Percentiles rank a stretch among this genome's conserved stretches.
Evolutionary conservation across 2,329 filamentous ascomycete genomes (phyloP).

Genomic region (Aureobasidium leucospermi): DNA sequence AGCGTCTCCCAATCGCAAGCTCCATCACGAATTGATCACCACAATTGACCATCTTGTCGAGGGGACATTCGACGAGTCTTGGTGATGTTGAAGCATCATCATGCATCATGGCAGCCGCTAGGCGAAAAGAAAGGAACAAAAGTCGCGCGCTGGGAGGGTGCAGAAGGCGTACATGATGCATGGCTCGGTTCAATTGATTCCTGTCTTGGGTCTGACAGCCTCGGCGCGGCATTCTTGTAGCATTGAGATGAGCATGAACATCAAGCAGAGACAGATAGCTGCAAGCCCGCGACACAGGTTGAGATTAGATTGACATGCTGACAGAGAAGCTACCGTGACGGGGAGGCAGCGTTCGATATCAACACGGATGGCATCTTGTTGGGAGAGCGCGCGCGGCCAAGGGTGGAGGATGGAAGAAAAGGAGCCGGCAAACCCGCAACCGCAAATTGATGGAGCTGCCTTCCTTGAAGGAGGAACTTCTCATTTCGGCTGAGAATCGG

Average conservation of each 20-base stretch:
- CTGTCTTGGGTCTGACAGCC: slow-evolving; percentile 6
- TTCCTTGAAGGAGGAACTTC: not conserved
- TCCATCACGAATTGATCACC: not conserved
- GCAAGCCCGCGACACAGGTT: not conserved
- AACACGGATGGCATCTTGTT: not conserved
- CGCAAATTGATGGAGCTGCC: slow-evolving; percentile 5
- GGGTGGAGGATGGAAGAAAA: slow-evolving; percentile 3
- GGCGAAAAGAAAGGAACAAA: not conserved
- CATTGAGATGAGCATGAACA: not conserved
- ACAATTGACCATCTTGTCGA: not conserved
- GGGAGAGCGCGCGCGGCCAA: slow-evolving; percentile 1
- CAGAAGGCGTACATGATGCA: slow-evolving; percentile 7
- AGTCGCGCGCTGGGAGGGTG: slow-evolving; percentile 6
- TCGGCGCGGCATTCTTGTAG: not conserved
- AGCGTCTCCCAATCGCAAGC: not conserved
- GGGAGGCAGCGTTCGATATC: not conserved
- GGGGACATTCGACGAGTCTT: not conserved
- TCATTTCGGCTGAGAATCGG: not conserved
- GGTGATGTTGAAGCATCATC: slow-evolving; percentile 5
- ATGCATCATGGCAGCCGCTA: slow-evolving; percentile 1
- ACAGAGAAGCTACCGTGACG: not conserved
- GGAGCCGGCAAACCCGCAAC: not conserved
- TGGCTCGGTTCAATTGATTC: slow-evolving; percentile 10
- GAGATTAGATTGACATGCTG: not conserved
- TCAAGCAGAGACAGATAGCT: not conserved